These are phyloP conservation scores for Penicillium parvum DNA, from an alignment of 495 filamentous ascomycete genomes.

Conservation along the genomic window DNA sequence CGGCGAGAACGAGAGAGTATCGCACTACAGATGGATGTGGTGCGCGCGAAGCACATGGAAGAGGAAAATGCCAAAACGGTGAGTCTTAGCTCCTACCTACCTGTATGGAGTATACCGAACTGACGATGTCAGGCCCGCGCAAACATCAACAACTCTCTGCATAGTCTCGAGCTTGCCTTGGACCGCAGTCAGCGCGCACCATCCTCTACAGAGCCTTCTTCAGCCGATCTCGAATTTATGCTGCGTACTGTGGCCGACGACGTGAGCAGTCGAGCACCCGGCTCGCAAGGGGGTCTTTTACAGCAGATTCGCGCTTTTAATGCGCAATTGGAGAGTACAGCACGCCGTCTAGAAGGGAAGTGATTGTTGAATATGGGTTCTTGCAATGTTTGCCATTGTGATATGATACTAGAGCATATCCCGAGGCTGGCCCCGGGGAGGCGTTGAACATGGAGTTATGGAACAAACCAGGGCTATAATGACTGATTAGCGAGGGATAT, in stretches of 20 bases:
- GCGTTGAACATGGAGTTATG: not conserved
- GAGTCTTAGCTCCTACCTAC: conserved; percentile 1
- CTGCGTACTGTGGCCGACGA: conserved; percentile 40
- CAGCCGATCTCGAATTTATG: conserved; percentile 40
- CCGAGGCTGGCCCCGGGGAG: not conserved
- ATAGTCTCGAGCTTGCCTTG: conserved; percentile 42
- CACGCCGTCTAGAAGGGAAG: conserved; percentile 26
- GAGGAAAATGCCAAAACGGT: conserved; percentile 39
- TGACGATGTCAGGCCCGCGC: conserved; percentile 30
- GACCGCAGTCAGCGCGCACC: conserved; percentile 37
- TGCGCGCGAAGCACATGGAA: conserved; percentile 53
- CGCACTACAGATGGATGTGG: conserved; percentile 63
- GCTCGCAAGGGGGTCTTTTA: conserved; percentile 38
- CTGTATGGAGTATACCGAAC: not conserved
- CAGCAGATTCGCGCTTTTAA: conserved; percentile 43
- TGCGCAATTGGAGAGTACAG: conserved; percentile 38
- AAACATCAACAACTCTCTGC: conserved; percentile 44
- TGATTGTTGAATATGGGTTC: not conserved
- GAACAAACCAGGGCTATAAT: not conserved
- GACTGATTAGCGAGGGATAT: not conserved
- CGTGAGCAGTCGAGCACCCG: conserved; percentile 37
- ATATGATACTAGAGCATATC: conserved; percentile 2
- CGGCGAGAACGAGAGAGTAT: conserved; percentile 62
- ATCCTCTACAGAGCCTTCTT: conserved; percentile 14
- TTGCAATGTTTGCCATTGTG: conserved; percentile 12